Evolutionary conservation across 2,329 filamentous ascomycete genomes (phyloP), one percentile per base, ranked within the genome.

Genomic region (Claviceps capensis): DNA sequence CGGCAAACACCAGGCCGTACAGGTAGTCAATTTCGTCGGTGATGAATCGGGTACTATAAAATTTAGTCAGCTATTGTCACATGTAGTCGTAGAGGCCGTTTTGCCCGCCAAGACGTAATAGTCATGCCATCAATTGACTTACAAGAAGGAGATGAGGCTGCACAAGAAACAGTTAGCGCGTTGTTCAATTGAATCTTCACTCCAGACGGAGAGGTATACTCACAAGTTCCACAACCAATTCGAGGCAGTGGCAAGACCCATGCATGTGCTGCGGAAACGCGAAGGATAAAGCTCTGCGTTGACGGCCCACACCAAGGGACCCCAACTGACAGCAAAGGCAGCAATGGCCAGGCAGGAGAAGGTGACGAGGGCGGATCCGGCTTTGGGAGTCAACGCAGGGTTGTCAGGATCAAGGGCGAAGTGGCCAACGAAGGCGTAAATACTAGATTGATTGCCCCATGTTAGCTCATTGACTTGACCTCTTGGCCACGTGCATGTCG

Each of bases 1-100:
- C 81, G 0, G 82, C 83, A 62, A 87, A 87, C 41, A 88, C 78
- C 53, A 86, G 79, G 36, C 84, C 84, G 62, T 85, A 86, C 4
- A 74, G 73, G 68, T 83, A 87, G 63, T 82, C 76, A 58, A 88
- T 87, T 17, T 75, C 71, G 34, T 77, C 73, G n/a, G 77, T 82
- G 61, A 88, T 87, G 69, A 86, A 88, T 5, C 83, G 82, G 2
- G 84, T 87, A 69, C 64, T 66, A 22, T 11, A 7, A 5, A n/a
- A 34, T 11, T 34, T 8, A 17, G 52, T 67, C 58, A 68, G 62
- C 16, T 40, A 17, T 8, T 34, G 9, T 34, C 30, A 34, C 30
- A 2, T 34, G 30, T 4, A 34, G 30, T 3, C 30, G 30, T 11
- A 34, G 9, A 34, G 30, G 30, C 30, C 30, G 30, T 9, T 34